These are phyloP conservation scores for Pulveroboletus sp. DNA, from an alignment of 768 basidiomycete genomes.

Conservation along the genomic window DNA sequence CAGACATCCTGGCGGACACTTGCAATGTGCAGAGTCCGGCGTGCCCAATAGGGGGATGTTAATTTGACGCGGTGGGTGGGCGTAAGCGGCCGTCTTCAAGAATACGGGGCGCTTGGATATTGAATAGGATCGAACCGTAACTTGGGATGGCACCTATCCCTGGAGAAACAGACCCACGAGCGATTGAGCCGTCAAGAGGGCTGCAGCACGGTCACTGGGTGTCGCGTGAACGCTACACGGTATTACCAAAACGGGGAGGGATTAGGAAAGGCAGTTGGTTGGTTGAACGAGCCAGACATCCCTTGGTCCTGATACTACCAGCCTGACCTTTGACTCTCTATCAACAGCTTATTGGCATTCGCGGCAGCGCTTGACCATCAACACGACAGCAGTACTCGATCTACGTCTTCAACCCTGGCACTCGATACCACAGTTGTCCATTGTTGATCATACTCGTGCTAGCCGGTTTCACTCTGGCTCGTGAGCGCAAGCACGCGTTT, in stretches of 20 bases:
- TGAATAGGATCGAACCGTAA: neutral
- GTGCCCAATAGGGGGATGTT: too few species aligned
- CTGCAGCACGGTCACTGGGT: too few species aligned
- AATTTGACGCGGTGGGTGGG: neutral
- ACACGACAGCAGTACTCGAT: conserved; percentile 5
- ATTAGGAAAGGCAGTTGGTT: too few species aligned
- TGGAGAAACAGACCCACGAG: neutral
- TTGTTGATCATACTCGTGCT: neutral
- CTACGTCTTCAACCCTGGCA: conserved; percentile 2
- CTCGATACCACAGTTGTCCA: neutral
- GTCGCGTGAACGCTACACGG: neutral
- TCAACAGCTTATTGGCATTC: neutral
- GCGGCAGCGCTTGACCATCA: neutral
- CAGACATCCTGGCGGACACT: too few species aligned
- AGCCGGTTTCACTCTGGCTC: conserved; percentile 2
- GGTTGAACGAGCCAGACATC: neutral
- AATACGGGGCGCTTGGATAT: neutral
- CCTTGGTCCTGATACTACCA: neutral
- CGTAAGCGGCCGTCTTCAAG: neutral
- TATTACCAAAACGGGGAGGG: conserved; percentile 11
- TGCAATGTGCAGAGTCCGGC: neutral
- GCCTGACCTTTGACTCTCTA: neutral
- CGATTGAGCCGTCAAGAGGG: neutral
- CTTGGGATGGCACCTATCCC: neutral
- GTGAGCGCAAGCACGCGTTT: conserved; percentile 11